Evolutionary conservation across 2,329 filamentous ascomycete species (phyloP), one percentile per base, ranked within the genome.

Genomic region (Aureobasidium namibiae): DNA sequence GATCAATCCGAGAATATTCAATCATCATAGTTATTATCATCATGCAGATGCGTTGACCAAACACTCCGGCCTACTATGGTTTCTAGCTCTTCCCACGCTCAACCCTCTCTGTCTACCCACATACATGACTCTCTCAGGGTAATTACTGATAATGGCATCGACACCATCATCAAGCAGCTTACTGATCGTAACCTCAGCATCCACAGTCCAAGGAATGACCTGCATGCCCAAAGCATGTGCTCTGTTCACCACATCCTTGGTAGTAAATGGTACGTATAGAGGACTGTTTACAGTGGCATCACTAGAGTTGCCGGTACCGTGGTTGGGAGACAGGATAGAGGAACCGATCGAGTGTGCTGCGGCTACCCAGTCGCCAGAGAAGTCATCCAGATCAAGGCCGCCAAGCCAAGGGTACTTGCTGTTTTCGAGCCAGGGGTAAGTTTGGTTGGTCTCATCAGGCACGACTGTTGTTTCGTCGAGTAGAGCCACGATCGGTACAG

Each of bases 81-180:
- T 52, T n/a, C 48, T 52, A 7, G 48, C 48, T 33, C 34, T 52
- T n/a, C 48, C 48, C 13, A 52, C 48, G 29, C 48, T 52, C 48
- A 52, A 29, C 8, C 48, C 48, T 39, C 48, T 52, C 8, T 39
- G 48, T 39, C 48, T 38, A 6, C 13, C 48, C 21, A 52, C 48
- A 52, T 38, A 52, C 48, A 52, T 52, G 14, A 52, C 48, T 39
- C 48, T 39, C 48, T 52, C 48, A 39, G 48, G 48, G n/a, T 52
- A 52, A 16, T 52, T 52, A 23, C 48, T 52, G 18, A 52, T 52
- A 1, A 52, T 39, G 7, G 48, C 48, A 39, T 52, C 48, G 11
- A 52, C 48, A 21, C 48, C 48, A 29, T 52, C 48, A 33, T 39
- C 34, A 24, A 52, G 33, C 21, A 52, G 24, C 11, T 52, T 52